Evolutionary conservation across 2,329 filamentous ascomycete species (phyloP), one percentile per base, ranked within the genome.

Genomic region (Zymoseptoria pseudotritici): DNA sequence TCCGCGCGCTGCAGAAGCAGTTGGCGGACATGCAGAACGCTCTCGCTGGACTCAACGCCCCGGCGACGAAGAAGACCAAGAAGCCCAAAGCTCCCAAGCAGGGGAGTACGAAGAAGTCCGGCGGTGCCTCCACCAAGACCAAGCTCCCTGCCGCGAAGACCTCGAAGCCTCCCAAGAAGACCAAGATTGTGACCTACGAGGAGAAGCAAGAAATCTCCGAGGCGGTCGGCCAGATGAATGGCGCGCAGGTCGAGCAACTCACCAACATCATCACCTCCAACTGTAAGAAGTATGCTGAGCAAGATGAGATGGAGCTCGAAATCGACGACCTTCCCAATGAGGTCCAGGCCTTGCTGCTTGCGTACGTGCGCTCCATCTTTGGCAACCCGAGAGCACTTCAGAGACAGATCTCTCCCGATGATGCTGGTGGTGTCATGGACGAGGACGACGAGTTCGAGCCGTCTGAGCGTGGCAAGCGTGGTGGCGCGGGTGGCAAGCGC

Each of bases 201-300:
- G 91, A 99, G 76, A 97, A 97, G 79, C 90, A 94, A 60, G 85
- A 92, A 65, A 95, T 99, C 60, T 93, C 91, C 1, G 70, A 69
- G 50, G 69, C 68, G 2, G 67, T 69, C 20, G 61, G 58, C 59
- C 86, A 87, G 63, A 84, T 97, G 59, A 86, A 91, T 19, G 87
- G 88, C 55, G 80, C 81, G n/a, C 86, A 90, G 66, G 88, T 96
- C 70, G 83, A 87, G 55, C 85, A 86, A 66, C 91, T 93, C 0
- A 90, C 97, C 31, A 85, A 88, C 61, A 92, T 97, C 63, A 97
- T 99, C 71, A 91, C 95, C 73, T 85, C 85, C 65, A 93, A 96
- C 66, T 75, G 90, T 79, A 78, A 90, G 77, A 80, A 88, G 80
- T 80, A 94, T 78, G 72, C 76, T 36, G 74, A 80, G 69, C 78